Evolutionary conservation across 106 monocot species (phyloP).

Genomic region (Triglochin maritima): DNA sequence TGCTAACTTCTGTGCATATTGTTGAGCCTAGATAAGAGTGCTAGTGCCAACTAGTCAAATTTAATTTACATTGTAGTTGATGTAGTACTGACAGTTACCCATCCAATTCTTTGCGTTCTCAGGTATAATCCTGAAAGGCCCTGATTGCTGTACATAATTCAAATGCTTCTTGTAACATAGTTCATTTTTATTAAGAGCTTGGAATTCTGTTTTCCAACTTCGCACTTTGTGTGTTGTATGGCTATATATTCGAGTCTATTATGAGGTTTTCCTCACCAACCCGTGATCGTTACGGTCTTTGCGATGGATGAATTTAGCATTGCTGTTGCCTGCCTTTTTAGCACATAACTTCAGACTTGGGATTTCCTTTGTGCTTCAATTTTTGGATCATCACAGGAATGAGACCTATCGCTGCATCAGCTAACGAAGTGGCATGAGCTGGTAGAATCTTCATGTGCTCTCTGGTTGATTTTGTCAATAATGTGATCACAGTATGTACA

Average conservation of each 20-base stretch:
- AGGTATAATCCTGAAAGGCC: background rate
- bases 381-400: too few relatives aligned
- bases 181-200: background rate
- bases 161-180: constrained; percentile 3
- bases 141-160: constrained; percentile 1
- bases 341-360: background rate
- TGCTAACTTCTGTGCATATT: constrained; percentile 2
- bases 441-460: too few relatives aligned
- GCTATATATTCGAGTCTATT: too few relatives aligned
- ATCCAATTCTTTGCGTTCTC: constrained; percentile 2
- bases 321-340: background rate
- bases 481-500: too few relatives aligned
- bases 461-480: too few relatives aligned
- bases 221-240: background rate
- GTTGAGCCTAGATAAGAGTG: constrained; percentile 8
- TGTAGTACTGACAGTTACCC: background rate
- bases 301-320: background rate
- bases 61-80: background rate
- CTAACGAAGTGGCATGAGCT: too few relatives aligned
- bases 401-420: too few relatives aligned
- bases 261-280: too few relatives aligned
- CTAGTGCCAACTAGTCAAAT: constrained; percentile 3
- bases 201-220: background rate
- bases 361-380: too few relatives aligned
- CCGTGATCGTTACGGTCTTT: too few relatives aligned